Percentiles rank a stretch among this genome's conserved stretches.
Evolutionary conservation across 1,139 yeast genomes (phyloP).

Genomic region (Wickerhamiella infanticola): DNA sequence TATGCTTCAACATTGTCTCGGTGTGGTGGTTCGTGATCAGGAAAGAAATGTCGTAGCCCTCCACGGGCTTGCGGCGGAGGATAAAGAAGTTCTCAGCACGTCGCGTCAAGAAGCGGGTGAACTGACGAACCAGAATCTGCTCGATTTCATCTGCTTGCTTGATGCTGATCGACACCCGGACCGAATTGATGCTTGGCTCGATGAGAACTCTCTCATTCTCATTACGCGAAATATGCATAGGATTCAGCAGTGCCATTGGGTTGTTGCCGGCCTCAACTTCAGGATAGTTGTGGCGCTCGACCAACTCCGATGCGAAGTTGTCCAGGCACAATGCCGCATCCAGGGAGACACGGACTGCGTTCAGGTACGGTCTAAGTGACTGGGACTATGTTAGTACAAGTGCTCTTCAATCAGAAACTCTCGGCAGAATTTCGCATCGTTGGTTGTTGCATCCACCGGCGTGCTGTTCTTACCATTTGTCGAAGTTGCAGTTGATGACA

Average conservation of each 20-base stretch:
- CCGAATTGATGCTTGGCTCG: constrained; percentile 84
- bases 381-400: constrained; percentile 30
- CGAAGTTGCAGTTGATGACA: neutral
- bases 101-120: constrained; percentile 81
- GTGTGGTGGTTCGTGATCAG: constrained; percentile 89
- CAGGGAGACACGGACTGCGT: constrained; percentile 85
- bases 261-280: constrained; percentile 76
- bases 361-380: constrained; percentile 86
- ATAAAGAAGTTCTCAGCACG: constrained; percentile 92
- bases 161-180: constrained; percentile 73
- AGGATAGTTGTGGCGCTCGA: constrained; percentile 94
- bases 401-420: constrained; percentile 24
- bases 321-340: constrained; percentile 92
- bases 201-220: constrained; percentile 86
- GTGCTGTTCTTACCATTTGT: neutral
- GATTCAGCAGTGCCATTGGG: constrained; percentile 73
- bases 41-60: constrained; percentile 87
- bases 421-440: constrained; percentile 27
- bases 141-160: constrained; percentile 98
- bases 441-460: constrained; percentile 31
- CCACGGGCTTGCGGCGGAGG: constrained; percentile 77
- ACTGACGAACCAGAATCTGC: constrained; percentile 81
- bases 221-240: constrained; percentile 82
- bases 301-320: constrained; percentile 87
- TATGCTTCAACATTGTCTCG: constrained; percentile 88